Evolutionary conservation across 2,329 filamentous ascomycete genomes (phyloP), one percentile per base, ranked within the genome.

Genomic region (Lithohypha guttulata): DNA sequence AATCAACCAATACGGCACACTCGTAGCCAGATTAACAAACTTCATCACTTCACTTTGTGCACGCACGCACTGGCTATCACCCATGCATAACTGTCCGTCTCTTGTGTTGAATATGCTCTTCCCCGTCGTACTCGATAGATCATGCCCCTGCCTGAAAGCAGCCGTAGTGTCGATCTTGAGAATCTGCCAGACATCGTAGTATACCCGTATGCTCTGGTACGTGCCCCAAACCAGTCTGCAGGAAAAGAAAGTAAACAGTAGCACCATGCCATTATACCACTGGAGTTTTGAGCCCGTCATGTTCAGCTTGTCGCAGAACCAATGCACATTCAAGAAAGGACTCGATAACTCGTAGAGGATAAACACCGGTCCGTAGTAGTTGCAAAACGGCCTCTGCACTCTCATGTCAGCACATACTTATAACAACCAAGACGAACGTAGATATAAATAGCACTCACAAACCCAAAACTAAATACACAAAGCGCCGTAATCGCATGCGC

Each of bases 261-360:
- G 66, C 13, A 69, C 42, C 53, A 76, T 71, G 51, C 75, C 75
- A 53, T 79, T 79, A 54, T 77, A 70, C 60, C 75, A 73, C 54
- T 80, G 76, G 17, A 73, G 55, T 34, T 62, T 66, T 34, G 68
- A 71, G 37, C 76, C 76, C 3, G 76, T 80, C 60, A 78, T 69
- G 55, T 71, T 69, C 55, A 79, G 63, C 59, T 80, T 80, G 55
- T 80, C 76, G 53, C 74, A 73, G 63, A 80, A 79, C 76, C 76
- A 80, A 62, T 80, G 76, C 54, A 79, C 71, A 57, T 80, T 80
- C 46, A 79, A 65, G 56, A 79, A 79, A 6, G 76, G 76, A 45
- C 69, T 71, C 27, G 73, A 77, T 47, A 80, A 71, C 54, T 80
- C 76, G 61, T 79, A 80, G 49, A 80, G 73, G 51, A 80, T 75